phyloP scores from a whole-genome alignment of 2,329 filamentous ascomycete species.

The Orbilia javanica region DNA sequence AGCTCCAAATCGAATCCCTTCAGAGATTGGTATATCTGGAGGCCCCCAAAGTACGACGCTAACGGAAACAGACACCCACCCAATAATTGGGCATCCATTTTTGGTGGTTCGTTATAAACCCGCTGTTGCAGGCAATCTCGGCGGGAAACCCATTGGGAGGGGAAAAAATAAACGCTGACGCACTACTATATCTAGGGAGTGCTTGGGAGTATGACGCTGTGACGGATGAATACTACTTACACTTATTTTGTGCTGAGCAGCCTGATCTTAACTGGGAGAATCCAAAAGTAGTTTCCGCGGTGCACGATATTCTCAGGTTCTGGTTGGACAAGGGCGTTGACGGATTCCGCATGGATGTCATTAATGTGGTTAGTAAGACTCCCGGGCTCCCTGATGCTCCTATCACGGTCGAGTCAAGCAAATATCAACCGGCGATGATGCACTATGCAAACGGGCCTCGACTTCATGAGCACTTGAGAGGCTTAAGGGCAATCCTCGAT shows the following conservation, averaged over 20 bases:
- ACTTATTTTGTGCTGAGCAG: constrained; percentile 79
- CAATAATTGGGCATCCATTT: constrained; percentile 70
- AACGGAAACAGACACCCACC: constrained; percentile 72
- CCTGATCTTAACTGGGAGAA: constrained; percentile 89
- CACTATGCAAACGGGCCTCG: constrained; percentile 74
- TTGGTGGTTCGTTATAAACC: constrained; percentile 63
- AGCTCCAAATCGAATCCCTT: constrained; percentile 69
- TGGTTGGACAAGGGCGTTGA: constrained; percentile 81
- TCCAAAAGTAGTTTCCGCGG: constrained; percentile 75
- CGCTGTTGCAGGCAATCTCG: too few species aligned
- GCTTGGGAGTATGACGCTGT: constrained; percentile 70
- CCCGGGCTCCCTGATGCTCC: constrained; percentile 73
- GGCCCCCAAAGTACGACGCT: constrained; percentile 68
- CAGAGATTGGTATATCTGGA: constrained; percentile 77
- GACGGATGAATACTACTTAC: constrained; percentile 70
- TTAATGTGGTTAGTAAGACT: constrained; percentile 79
- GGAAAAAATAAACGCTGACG: neutral
- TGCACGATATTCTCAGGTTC: constrained; percentile 81
- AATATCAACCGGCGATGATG: neutral
- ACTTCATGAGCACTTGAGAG: constrained; percentile 76
- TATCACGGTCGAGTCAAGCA: constrained; percentile 63
- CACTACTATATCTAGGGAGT: constrained; percentile 50
- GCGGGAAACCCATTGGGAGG: too few species aligned
- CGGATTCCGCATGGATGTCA: constrained; percentile 80
- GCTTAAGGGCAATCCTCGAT: constrained; percentile 74